These are phyloP conservation scores for Boletus mariae DNA, from an alignment of 1,284 basidiomycete species.

Conservation along the genomic window DNA sequence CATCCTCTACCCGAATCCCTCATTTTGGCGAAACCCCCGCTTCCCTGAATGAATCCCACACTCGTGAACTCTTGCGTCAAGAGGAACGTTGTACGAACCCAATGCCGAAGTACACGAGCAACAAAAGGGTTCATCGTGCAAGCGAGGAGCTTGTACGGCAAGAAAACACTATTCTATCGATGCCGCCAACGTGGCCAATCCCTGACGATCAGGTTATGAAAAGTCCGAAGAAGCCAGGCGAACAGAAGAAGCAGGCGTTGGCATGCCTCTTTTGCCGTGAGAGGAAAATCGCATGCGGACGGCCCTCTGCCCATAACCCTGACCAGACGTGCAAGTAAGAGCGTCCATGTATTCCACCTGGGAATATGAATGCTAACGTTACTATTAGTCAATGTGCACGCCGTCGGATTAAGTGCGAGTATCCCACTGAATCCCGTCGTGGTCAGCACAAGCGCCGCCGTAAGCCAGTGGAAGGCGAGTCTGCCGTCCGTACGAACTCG, in stretches of 20 bases:
- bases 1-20: constrained; percentile 18
- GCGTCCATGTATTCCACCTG: background rate
- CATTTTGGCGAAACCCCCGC: constrained; percentile 10
- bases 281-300: constrained; percentile 38
- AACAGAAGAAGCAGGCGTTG: constrained; percentile 39
- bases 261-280: constrained; percentile 40
- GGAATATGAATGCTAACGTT: constrained; percentile 22
- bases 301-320: constrained; percentile 32
- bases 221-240: constrained; percentile 34
- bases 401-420: constrained; percentile 45
- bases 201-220: constrained; percentile 35
- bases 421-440: constrained; percentile 50
- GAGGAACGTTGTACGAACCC: constrained; percentile 25
- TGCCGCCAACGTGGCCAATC: constrained; percentile 34
- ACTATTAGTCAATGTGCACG: constrained; percentile 45
- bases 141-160: constrained; percentile 31
- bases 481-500: constrained; percentile 23
- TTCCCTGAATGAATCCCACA: constrained; percentile 17
- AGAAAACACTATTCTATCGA: constrained; percentile 24
- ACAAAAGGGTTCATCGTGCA: constrained; percentile 32
- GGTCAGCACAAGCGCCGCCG: constrained; percentile 48
- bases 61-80: constrained; percentile 17
- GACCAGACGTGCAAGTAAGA: constrained; percentile 40
- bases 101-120: constrained; percentile 22
- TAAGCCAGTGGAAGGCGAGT: constrained; percentile 29